Conservation (phyloP, 345 rosid genomes). For the Aethionema arabicum region DNA sequence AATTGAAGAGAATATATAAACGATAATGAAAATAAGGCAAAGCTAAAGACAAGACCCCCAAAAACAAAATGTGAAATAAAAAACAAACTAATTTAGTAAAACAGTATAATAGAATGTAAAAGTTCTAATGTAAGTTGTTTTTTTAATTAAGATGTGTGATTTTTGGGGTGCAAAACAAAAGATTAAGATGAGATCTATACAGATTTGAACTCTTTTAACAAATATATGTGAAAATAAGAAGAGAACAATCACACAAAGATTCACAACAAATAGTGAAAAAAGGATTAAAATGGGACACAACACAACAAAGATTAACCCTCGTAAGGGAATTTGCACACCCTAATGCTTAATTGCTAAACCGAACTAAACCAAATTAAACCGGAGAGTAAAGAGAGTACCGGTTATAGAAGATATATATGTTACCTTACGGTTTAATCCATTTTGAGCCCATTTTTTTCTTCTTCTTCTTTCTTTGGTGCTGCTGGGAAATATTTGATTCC, state of each 20-base stretch:
- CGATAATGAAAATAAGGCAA: too few species aligned
- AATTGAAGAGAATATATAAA: too few species aligned
- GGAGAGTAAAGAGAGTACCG: too few species aligned
- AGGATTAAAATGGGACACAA: not conserved
- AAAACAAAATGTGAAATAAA: too few species aligned
- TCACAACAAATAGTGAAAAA: slow-evolving; percentile 15
- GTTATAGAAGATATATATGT: too few species aligned
- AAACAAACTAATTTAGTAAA: too few species aligned
- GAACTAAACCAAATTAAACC: too few species aligned
- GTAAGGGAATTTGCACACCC: slow-evolving; percentile 18
- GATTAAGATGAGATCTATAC: slow-evolving; percentile 22
- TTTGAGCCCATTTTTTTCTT: slow-evolving; percentile 35
- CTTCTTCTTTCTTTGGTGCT: slow-evolving; percentile 57
- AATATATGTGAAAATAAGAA: not conserved
- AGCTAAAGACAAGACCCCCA: too few species aligned
- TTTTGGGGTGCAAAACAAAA: too few species aligned
- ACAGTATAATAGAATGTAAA: too few species aligned
- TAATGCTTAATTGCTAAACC: slow-evolving; percentile 6
- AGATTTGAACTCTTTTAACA: slow-evolving; percentile 23
- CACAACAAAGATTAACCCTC: not conserved
- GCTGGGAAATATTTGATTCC: slow-evolving; percentile 87
- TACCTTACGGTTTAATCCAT: slow-evolving; percentile 29
- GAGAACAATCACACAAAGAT: slow-evolving; percentile 1
- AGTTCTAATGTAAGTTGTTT: too few species aligned
- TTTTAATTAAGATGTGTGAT: too few species aligned